Evolutionary conservation across 1,284 basidiomycete species (phyloP), one percentile per base, ranked within the genome.

Genomic region (Trichosporon ovoides): DNA sequence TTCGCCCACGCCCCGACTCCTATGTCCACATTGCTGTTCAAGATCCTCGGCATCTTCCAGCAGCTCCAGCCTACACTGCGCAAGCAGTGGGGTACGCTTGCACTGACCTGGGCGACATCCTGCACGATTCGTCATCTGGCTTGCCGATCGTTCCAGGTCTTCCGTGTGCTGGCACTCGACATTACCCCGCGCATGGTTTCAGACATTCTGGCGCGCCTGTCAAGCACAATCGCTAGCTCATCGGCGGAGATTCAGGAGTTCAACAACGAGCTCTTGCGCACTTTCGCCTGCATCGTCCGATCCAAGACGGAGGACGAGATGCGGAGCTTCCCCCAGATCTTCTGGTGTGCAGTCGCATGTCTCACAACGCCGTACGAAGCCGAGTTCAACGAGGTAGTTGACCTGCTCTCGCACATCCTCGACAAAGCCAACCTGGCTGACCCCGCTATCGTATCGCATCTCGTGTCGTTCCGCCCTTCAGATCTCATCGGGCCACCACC

Each of bases 81-180:
- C 28, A 84, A 88, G 62, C 81, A 84, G 52, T 93, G 94, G 87
- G 91, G 90, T 7, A 84, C 85, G 6, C 70, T 91, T 31, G 89
- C 91, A 3, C 79, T 96, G 59, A 78, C 81, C 34, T 96, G 94
- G 88, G 89, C 91, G 2, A 91, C 91, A 3, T 83, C 87, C 1
- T 93, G 90, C 67, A 88, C 91, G 4, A 89, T 93, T 60, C 84
- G 91, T 38, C 86, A 87, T 52, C 85, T 88, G 31, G 92, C 94
- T 0, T 91, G 89, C 77, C 84, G 91, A 33, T 95, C 93, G 2
- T 81, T 97, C 63, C 91, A 96, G 72, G 81, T 91, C n/a, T 92
- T 92, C 77, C 85, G 91, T 37, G 85, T 88, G 1, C 79, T 97
- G n/a, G 83, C 85, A 64, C 88, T 91, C 0, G 80, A 82, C 34